These are phyloP conservation scores for Fusarium irregulare DNA, from an alignment of 2,329 filamentous ascomycete genomes.

Conservation along the genomic window DNA sequence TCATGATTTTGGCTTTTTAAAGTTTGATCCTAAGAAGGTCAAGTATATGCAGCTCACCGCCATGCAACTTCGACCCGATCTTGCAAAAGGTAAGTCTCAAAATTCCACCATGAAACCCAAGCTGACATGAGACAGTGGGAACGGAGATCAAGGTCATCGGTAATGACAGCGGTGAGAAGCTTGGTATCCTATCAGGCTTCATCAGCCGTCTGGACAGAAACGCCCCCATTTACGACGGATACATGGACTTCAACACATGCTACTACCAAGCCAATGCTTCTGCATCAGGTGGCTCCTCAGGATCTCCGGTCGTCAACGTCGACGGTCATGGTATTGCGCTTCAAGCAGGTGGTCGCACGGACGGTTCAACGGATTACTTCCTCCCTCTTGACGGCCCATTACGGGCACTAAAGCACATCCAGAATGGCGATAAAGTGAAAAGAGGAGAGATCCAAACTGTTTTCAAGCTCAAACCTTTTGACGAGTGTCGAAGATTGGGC, in stretches of 20 bases:
- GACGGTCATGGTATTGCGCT: constrained; percentile 83
- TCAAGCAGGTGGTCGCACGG: constrained; percentile 91
- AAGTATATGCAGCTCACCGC: constrained; percentile 90
- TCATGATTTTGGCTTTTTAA: constrained; percentile 96
- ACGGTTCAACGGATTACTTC: constrained; percentile 98
- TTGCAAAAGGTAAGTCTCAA: constrained; percentile 6
- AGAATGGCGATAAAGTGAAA: constrained; percentile 77
- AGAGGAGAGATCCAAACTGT: constrained; percentile 96
- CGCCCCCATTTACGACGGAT: constrained; percentile 96
- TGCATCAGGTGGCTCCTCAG: constrained; percentile 94
- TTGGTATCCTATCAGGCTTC: constrained; percentile 75
- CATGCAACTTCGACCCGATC: constrained; percentile 27
- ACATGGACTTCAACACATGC: constrained; percentile 95
- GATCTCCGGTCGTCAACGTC: constrained; percentile 95
- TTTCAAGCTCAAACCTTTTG: constrained; percentile 95
- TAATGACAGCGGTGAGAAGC: constrained; percentile 31
- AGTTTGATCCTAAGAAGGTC: constrained; percentile 94
- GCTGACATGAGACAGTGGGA: constrained; percentile 1
- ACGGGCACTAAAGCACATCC: constrained; percentile 86
- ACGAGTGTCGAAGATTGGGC: constrained; percentile 91
- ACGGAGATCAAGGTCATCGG: constrained; percentile 35
- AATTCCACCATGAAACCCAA: rapidly evolving
- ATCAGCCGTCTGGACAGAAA: constrained; percentile 96
- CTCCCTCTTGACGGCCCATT: constrained; percentile 90
- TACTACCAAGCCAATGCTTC: constrained; percentile 99